Percentiles rank a stretch among this genome's conserved stretches.
Evolutionary conservation across 2,329 filamentous ascomycete species (phyloP).

Genomic region (Xylariales sp.): DNA sequence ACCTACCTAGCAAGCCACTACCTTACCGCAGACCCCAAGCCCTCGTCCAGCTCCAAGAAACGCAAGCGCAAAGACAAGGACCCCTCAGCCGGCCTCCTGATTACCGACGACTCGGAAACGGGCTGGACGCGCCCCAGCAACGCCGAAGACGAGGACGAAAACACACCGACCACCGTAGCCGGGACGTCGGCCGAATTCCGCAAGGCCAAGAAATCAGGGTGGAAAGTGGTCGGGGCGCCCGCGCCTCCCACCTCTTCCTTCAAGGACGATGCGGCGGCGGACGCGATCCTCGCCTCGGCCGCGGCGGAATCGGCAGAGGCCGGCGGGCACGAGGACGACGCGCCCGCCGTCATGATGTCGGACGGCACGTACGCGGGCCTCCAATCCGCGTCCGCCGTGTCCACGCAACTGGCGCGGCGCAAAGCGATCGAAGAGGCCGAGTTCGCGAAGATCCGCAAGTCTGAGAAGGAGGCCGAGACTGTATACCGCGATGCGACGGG

Average conservation of each 20-base stretch:
- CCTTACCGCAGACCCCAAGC: slow-evolving; percentile 57
- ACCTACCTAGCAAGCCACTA: slow-evolving; percentile 91
- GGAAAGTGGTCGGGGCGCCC: slow-evolving; percentile 64
- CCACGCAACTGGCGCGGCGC: slow-evolving; percentile 59
- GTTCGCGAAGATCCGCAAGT: slow-evolving; percentile 18
- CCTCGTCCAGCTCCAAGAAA: slow-evolving; percentile 59
- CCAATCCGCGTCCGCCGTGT: slow-evolving; percentile 77
- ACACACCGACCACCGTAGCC: slow-evolving; percentile 46
- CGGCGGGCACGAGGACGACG: slow-evolving; percentile 35
- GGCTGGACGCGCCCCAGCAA: slow-evolving; percentile 45
- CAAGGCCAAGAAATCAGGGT: slow-evolving; percentile 71
- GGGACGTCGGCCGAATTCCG: slow-evolving; percentile 60
- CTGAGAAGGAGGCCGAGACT: slow-evolving; percentile 63
- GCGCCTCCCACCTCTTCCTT: slow-evolving; percentile 22
- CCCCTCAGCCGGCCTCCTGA: slow-evolving; percentile 48
- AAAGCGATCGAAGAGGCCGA: slow-evolving; percentile 56
- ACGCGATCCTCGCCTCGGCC: slow-evolving; percentile 71
- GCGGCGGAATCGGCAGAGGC: slow-evolving; percentile 60
- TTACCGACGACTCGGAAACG: slow-evolving; percentile 59
- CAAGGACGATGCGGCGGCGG: slow-evolving; percentile 60
- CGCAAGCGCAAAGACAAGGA: slow-evolving; percentile 44
- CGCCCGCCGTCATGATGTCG: slow-evolving; percentile 62
- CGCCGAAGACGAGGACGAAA: slow-evolving; percentile 47
- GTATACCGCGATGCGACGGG: slow-evolving; percentile 95
- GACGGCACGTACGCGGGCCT: slow-evolving; percentile 84